Evolutionary conservation across 495 filamentous ascomycete genomes (phyloP), one percentile per base, ranked within the genome.

Genomic region (Talaromyces wortmannii): DNA sequence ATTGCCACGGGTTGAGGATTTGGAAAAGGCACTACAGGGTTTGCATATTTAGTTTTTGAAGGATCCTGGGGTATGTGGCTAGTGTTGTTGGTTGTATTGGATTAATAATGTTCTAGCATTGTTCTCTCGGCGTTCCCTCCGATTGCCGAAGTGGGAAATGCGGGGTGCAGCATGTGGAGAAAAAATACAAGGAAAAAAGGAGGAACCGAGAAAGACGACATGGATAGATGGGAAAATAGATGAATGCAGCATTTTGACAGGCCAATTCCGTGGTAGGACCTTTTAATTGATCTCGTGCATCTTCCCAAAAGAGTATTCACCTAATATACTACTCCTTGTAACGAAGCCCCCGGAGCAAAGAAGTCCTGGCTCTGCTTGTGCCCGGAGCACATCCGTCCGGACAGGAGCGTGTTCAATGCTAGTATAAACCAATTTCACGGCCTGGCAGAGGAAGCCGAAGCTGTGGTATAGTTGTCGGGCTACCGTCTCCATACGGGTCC

Each of bases 1-100:
- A 5, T 83, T 88, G 6, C 66, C 45, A 16, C 59, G 55, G 16
- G 83, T 79, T 8, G 58, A 59, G 7, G 80, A 82, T 57, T 61
- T 84, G 53, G 77, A 84, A 5, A 2, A 5, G 5, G 13, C 2
- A 5, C 36, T 40, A 13, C 8, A 13, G 36, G 1, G 13, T 2
- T 13, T 40, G 8, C 13, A 8, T 13, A 2, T 13, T 13, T 40
- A 40, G 36, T 40, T 40, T 13, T 40, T 40, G 23, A 23, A 23
- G 23, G 23, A 23, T 23, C 23, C 4, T 23, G 23, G 1, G 1
- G 36, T 40, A 40, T 40, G 5, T 40, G 2, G 36, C 36, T 23
- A 23, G 23, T 23, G 23, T 23, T 23, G 23, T 23, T 23, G n/a
- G n/a, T n/a, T 23, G 23, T 23, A 23, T 23, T 23, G 23, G 4